Evolutionary conservation across 2,329 filamentous ascomycete genomes (phyloP).

Genomic region (Atkinsonella hypoxylon): DNA sequence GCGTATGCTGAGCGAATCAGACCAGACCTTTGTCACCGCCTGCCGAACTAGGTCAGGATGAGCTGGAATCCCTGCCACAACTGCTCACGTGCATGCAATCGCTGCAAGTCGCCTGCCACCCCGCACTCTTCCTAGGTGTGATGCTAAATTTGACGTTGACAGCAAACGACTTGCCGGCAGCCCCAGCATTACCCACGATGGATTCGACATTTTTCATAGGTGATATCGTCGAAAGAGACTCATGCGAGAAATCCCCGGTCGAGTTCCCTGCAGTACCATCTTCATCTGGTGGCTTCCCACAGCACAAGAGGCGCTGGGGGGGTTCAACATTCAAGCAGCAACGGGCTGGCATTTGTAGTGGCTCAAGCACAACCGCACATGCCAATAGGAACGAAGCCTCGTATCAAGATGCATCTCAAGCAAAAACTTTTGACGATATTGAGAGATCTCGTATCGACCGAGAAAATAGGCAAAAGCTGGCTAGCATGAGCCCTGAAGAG

Average conservation of each 20-base stretch:
- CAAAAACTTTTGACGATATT: constrained; percentile 27
- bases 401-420: neutral
- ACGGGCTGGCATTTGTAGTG: constrained; percentile 13
- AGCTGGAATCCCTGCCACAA: neutral
- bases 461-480: constrained; percentile 66
- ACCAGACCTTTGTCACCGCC: too few species aligned
- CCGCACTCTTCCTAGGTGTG: neutral
- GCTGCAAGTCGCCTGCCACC: neutral
- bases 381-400: neutral
- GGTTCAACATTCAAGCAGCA: constrained; percentile 68
- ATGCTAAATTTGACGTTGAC: neutral
- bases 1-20: too few species aligned
- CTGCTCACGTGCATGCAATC: neutral
- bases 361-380: neutral
- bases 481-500: constrained; percentile 68
- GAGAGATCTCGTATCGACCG: constrained; percentile 67
- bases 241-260: constrained; percentile 47
- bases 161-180: neutral
- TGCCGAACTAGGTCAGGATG: too few species aligned
- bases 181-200: constrained; percentile 14
- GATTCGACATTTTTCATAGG: constrained; percentile 47
- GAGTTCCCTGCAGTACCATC: constrained; percentile 36
- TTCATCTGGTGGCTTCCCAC: constrained; percentile 65
- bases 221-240: constrained; percentile 69
- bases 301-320: constrained; percentile 64